phyloP scores from a whole-genome alignment of 1,284 basidiomycete species.

The Amylostereum areolatum region DNA sequence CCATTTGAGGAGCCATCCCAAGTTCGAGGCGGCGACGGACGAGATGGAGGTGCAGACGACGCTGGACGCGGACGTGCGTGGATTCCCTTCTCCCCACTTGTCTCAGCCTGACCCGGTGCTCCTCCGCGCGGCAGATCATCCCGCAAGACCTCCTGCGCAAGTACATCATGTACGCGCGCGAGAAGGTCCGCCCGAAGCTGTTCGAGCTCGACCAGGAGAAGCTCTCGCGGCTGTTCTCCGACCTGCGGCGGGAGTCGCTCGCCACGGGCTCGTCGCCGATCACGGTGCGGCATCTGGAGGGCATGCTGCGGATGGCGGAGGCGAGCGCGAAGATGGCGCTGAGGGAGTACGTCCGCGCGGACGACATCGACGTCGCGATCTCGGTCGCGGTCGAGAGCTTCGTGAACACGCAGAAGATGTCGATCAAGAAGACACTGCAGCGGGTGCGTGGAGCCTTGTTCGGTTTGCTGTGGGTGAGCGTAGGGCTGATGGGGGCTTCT shows the following conservation, averaged over 20 bases:
- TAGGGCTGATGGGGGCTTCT: conserved; percentile 8
- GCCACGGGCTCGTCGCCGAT: conserved; percentile 98
- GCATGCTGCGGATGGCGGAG: conserved; percentile 99
- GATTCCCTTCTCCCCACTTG: conserved; percentile 1
- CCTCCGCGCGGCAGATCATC: conserved; percentile 62
- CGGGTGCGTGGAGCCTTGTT: conserved; percentile 52
- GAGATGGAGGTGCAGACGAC: conserved; percentile 89
- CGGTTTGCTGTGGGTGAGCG: background rate
- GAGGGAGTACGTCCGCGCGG: conserved; percentile 90
- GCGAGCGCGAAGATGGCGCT: conserved; percentile 98
- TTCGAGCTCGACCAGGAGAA: conserved; percentile 97
- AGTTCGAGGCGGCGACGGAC: conserved; percentile 77
- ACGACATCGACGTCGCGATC: conserved; percentile 97
- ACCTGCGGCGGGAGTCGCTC: conserved; percentile 91
- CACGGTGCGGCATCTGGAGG: conserved; percentile 96
- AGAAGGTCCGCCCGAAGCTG: conserved; percentile 88
- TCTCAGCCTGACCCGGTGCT: conserved; percentile 1
- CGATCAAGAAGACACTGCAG: conserved; percentile 96
- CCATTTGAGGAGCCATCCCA: conserved; percentile 91
- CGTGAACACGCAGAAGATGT: conserved; percentile 95
- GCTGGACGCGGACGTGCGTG: conserved; percentile 85
- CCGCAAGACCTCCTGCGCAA: conserved; percentile 96
- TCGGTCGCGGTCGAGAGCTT: conserved; percentile 94
- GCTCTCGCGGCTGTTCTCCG: conserved; percentile 90
- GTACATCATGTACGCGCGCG: conserved; percentile 98